Conservation (phyloP, 805 yeast genomes). For the Nakazawaea ambrosiae region DNA sequence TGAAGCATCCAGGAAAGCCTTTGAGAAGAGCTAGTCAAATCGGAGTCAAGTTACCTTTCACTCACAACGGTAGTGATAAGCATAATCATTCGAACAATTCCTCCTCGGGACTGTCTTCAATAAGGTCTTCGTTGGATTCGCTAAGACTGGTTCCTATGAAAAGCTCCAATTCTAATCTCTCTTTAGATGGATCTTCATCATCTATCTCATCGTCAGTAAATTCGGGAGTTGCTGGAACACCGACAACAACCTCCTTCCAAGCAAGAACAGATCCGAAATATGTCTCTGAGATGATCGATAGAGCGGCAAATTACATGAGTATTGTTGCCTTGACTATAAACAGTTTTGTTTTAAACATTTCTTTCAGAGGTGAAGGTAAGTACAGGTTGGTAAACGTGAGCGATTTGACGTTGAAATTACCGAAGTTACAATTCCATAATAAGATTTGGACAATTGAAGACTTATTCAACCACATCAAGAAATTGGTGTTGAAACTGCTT, state of each 20-base stretch:
- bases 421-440: conserved; percentile 49
- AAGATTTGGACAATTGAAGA: conserved; percentile 72
- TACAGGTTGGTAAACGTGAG: conserved; percentile 71
- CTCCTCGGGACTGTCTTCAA: background rate
- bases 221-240: conserved; percentile 6
- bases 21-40: background rate
- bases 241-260: conserved; percentile 7
- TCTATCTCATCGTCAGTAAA: conserved; percentile 1
- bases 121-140: background rate
- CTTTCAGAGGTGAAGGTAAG: conserved; percentile 71
- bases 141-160: too few relatives aligned
- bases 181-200: background rate
- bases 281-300: conserved; percentile 56
- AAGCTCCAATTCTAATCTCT: background rate
- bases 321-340: conserved; percentile 51
- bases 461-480: conserved; percentile 52
- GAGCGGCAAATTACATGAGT: conserved; percentile 71
- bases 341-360: conserved; percentile 50
- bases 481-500: conserved; percentile 51
- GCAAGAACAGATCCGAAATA: conserved; percentile 24
- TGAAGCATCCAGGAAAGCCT: background rate
- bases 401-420: conserved; percentile 60
- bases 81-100: background rate
- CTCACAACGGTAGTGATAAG: too few relatives aligned
- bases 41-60: background rate